Evolutionary conservation across 148 eudicot species (phyloP).

Genomic region (Vaccinium myrtillus): DNA sequence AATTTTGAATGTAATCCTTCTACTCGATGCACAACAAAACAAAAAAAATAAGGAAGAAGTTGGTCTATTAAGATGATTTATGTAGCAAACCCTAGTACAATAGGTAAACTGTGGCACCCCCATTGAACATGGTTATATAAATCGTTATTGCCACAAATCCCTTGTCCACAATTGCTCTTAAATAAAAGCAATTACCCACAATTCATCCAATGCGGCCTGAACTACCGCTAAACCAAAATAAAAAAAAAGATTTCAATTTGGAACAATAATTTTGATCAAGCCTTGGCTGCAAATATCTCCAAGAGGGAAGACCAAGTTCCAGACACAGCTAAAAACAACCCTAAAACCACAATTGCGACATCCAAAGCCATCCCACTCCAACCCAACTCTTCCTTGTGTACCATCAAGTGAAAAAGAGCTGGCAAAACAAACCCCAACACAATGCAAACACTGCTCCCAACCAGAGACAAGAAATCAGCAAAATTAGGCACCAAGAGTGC

Average conservation of each 20-base stretch:
- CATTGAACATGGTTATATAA: no score
- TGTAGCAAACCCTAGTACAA: no score
- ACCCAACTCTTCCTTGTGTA: conserved; percentile 41
- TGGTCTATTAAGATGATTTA: no score
- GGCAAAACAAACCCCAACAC: conserved; percentile 68
- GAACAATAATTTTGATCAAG: not conserved
- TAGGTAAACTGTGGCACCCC: no score
- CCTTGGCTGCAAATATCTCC: conserved; percentile 46
- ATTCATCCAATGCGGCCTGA: no score
- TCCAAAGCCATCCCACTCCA: conserved; percentile 33
- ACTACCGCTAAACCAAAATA: not conserved
- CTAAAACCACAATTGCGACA: conserved; percentile 46
- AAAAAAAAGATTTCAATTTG: not conserved
- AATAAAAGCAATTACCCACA: no score
- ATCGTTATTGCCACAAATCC: no score
- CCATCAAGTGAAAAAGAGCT: conserved; percentile 56
- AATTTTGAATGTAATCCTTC: no score
- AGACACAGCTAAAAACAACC: conserved; percentile 47
- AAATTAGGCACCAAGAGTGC: conserved; percentile 62
- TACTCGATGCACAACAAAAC: no score
- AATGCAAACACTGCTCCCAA: conserved; percentile 72
- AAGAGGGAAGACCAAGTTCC: conserved; percentile 57
- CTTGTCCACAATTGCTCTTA: no score
- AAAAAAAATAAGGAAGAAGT: no score
- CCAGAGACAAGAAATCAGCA: conserved; percentile 68